These are phyloP conservation scores for Dichotomopilus funicola DNA, from an alignment of 2,329 filamentous ascomycete species.

Conservation along the genomic window DNA sequence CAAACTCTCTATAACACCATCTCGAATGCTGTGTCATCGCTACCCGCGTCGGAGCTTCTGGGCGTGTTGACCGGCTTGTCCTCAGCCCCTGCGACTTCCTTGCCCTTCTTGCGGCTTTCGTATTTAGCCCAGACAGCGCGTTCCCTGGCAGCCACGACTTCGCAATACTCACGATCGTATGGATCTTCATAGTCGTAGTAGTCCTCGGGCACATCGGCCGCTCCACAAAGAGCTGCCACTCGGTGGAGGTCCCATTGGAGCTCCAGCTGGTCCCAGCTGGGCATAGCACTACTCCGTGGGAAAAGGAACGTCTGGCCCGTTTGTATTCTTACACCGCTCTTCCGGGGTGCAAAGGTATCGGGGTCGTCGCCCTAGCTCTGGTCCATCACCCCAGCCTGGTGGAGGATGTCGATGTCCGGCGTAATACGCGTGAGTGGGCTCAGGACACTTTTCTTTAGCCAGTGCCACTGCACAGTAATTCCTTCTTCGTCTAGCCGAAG, in stretches of 20 bases:
- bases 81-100: too few relatives aligned
- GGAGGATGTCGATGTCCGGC: background rate
- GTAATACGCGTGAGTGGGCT: background rate
- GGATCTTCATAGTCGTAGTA: background rate
- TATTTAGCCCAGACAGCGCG: background rate
- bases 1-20: too few relatives aligned
- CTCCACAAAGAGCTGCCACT: slow-evolving; percentile 10
- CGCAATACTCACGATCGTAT: background rate
- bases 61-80: too few relatives aligned
- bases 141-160: background rate
- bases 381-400: slow-evolving; percentile 3
- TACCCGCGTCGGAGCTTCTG: too few relatives aligned
- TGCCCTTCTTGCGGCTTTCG: background rate
- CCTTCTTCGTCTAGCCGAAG: slow-evolving; percentile 1
- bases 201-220: slow-evolving; percentile 8
- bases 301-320: slow-evolving; percentile 11
- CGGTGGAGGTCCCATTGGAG: slow-evolving; percentile 10
- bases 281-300: background rate
- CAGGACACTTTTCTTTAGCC: slow-evolving; percentile 5
- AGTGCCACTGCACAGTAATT: slow-evolving; percentile 11
- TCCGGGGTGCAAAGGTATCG: slow-evolving; percentile 1
- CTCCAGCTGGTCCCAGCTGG: slow-evolving; percentile 12
- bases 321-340: slow-evolving; percentile 7
- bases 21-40: too few relatives aligned
- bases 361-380: slow-evolving; percentile 3